These are phyloP conservation scores for Colletotrichum cordylinicola DNA, from an alignment of 2,329 filamentous ascomycete species.

Conservation along the genomic window DNA sequence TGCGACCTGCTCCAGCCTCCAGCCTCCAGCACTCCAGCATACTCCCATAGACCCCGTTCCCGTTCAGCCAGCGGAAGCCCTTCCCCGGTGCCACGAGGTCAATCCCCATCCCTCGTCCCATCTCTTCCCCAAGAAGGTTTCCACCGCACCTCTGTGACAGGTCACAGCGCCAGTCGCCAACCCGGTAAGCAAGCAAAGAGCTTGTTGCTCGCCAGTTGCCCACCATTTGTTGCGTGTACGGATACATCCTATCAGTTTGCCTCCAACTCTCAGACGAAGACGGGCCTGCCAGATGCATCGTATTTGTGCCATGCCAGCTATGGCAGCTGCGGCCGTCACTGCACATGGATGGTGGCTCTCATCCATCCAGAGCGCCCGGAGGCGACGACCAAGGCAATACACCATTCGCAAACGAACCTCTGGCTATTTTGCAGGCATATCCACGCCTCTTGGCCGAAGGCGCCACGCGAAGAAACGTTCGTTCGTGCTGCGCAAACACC, in stretches of 20 bases:
- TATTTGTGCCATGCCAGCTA: background rate
- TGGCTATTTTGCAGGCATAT: background rate
- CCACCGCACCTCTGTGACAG: slow-evolving; percentile 4
- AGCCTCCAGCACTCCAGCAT: background rate
- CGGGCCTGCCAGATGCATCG: background rate
- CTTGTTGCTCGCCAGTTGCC: background rate
- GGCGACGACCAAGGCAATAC: background rate
- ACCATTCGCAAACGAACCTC: background rate
- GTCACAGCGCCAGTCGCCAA: background rate
- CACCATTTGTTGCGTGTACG: background rate
- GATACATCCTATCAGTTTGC: background rate
- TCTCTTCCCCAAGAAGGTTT: slow-evolving; percentile 2
- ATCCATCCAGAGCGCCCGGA: background rate
- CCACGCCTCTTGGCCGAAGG: background rate
- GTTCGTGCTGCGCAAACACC: background rate
- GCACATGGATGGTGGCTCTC: background rate
- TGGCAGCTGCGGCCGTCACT: background rate
- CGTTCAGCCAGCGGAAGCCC: slow-evolving; percentile 10
- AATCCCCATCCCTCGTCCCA: slow-evolving; percentile 16
- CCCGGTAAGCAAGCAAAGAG: background rate
- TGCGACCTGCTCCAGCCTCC: background rate
- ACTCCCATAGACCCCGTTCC: background rate
- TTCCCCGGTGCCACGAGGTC: slow-evolving; percentile 23
- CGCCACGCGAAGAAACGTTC: slow-evolving; percentile 1
- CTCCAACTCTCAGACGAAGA: background rate